Evolutionary conservation across 805 yeast species (phyloP), one percentile per base, ranked within the genome.

Genomic region (Starmera dryadoides): DNA sequence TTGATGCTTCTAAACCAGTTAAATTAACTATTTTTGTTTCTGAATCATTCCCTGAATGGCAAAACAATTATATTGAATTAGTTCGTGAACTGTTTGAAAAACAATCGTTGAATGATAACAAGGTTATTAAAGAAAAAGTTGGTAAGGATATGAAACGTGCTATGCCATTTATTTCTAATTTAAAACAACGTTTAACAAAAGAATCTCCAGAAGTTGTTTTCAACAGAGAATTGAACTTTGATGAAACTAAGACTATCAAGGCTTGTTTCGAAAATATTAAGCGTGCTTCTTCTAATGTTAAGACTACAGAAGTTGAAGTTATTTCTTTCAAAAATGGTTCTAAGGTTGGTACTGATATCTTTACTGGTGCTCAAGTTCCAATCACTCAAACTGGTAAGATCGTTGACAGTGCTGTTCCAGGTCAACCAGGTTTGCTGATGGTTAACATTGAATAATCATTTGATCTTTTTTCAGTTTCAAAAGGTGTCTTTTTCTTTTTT

Each of bases 71-170:
- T 58, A 72, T 89, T 39, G 84, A 85, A 52, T 64, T 93, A 38
- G 91, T 88, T 23, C 76, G 89, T 53, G 79, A 80, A 50, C 71
- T 86, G 49, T 84, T 85, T 49, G 88, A 78, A 52, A 62, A 59
- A 34, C 80, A 77, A 29, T 63, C 75, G 22, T 69, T 84, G 55
- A 69, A 79, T 47, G 91, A 84, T 59, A 81, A 73, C 66, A 73
- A 71, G 54, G 67, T 65, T 42, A 68, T 84, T 52, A 81, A 74
- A 60, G 74, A 77, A 49, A 76, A 69, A 58, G 79, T 84, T 44
- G 86, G 86, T 48, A 81, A 80, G 61, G 98, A 93, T 55, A 86
- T 89, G 85, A 93, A 93, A 75, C 82, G 94, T 53, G 97, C 96
- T 43, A 93, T 93, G 98, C 98, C 98, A 43, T 91, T 89, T 62